Evolutionary conservation across 2,329 filamentous ascomycete genomes (phyloP).

Genomic region (Fusarium sp.): DNA sequence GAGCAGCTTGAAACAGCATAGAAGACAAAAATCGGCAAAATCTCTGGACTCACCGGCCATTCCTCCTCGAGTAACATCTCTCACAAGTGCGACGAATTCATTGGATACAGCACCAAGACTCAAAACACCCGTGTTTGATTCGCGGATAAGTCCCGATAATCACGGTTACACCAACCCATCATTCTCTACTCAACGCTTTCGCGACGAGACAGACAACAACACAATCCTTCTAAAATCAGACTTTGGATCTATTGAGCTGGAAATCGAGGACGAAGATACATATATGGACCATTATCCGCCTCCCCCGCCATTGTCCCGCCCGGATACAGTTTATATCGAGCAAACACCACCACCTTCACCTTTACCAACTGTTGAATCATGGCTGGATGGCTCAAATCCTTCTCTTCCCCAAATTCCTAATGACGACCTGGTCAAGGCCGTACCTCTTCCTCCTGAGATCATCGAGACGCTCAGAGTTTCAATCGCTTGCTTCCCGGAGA

Average conservation of each 20-base stretch:
- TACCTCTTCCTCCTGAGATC: conserved; percentile 65
- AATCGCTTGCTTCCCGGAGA: conserved; percentile 68
- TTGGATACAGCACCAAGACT: conserved; percentile 20
- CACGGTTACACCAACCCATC: conserved; percentile 24
- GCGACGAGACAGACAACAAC: conserved; percentile 36
- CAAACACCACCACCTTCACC: conserved; percentile 53
- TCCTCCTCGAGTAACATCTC: conserved; percentile 39
- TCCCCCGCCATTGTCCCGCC: conserved; percentile 21
- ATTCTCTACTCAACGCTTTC: conserved; percentile 24
- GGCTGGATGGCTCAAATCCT: conserved; percentile 51
- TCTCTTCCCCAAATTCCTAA: conserved; percentile 47
- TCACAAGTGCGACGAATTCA: conserved; percentile 26
- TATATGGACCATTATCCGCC: conserved; percentile 19
- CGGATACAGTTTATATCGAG: conserved; percentile 47
- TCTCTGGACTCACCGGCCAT: conserved; percentile 40
- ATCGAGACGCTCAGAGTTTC: conserved; percentile 66
- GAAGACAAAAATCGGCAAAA: conserved; percentile 23
- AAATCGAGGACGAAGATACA: conserved; percentile 39
- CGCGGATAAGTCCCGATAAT: conserved; percentile 11
- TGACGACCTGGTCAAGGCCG: conserved; percentile 54
- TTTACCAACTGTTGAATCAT: conserved; percentile 52
- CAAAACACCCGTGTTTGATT: conserved; percentile 24
- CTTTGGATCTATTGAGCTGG: conserved; percentile 36
- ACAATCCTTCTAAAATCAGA: conserved; percentile 38
- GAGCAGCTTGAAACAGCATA: conserved; percentile 3